These are phyloP conservation scores for Citrullus amarus DNA, from an alignment of 306 rosid genomes.

Conservation along the genomic window DNA sequence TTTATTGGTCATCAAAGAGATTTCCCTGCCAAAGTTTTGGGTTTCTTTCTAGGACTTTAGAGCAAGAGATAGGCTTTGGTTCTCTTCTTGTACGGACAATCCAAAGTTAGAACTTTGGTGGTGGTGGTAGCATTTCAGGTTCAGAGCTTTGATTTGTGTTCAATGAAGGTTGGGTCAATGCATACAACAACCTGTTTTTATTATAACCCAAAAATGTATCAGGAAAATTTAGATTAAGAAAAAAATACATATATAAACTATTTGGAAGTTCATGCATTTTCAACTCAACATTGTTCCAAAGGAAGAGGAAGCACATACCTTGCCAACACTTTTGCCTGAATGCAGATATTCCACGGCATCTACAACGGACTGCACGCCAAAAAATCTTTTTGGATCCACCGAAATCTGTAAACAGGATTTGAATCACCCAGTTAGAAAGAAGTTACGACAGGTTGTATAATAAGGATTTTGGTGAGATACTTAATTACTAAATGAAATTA, in stretches of 20 bases:
- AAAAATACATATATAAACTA: neutral
- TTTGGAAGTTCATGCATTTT: neutral
- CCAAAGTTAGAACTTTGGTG: neutral
- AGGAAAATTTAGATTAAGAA: neutral
- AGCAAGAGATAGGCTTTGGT: neutral
- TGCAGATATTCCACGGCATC: constrained; percentile 95
- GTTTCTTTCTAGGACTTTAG: neutral
- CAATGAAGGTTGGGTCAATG: constrained; percentile 53
- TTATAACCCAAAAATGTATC: neutral
- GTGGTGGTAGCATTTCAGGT: neutral
- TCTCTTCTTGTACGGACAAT: neutral
- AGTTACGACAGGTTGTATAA: neutral
- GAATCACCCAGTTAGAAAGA: neutral
- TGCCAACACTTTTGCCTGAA: constrained; percentile 91
- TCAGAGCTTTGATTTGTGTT: constrained; percentile 61
- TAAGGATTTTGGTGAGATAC: neutral
- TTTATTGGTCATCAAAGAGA: neutral
- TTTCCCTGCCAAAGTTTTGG: neutral
- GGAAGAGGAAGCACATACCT: constrained; percentile 36
- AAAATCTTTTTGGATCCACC: constrained; percentile 67
- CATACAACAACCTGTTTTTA: constrained; percentile 72
- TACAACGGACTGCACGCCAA: constrained; percentile 58
- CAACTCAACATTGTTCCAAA: neutral
- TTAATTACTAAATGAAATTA: neutral
- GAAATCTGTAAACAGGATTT: constrained; percentile 33